Base-by-base conservation (phyloP, 1,284 basidiomycete genomes). In the Ganoderma meredithae region DNA sequence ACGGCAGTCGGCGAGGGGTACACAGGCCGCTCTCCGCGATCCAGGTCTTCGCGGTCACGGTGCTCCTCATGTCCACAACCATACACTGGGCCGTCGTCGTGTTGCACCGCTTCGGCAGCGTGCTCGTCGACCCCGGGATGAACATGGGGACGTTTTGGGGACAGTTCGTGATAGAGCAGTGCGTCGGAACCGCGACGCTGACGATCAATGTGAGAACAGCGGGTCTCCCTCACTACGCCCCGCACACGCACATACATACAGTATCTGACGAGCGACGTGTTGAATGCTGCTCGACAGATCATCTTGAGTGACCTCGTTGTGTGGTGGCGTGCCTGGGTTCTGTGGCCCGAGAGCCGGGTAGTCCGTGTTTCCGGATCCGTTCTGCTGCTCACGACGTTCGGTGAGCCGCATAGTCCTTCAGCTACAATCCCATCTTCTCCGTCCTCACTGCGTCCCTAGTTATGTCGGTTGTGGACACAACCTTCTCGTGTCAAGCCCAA, bases 101-200 rank as follows among this genome's bases (percentile, higher is more conserved):
- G 27, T 6, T 55, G 15, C 53, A 55, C 7, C 53, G 53, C 8
- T 55, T 55, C 12, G 53, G 53, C 17, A 55, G 31, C 31, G 17
- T 55, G 13, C 53, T 55, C 31, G 27, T 22, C 25, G 1, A 55
- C 31, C 53, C 53, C 8, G 27, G 15, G 12, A 53, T 27, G 27
- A 15, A 17, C 27, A 17, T 17, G 12, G 27, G 2, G 13, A 33
- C 53, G 27, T 33, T 31, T 8, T 17, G 27, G 27, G 31, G 10
- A 8, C 27, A 5, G 31, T 55, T 55, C 8, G 9, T 33, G 27
- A 4, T 17, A 33, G 27, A 55, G 27, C 27, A 55, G 9, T 55
- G 53, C 53, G 53, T 55, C 17, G 53, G 53, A 19, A 55, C 53
- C 17, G 53, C 53, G 13, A 55, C 53, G 27, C 53, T 55, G 27